These are phyloP conservation scores for Erysimum cheiranthoides DNA, from an alignment of 345 rosid species.

Conservation along the genomic window DNA sequence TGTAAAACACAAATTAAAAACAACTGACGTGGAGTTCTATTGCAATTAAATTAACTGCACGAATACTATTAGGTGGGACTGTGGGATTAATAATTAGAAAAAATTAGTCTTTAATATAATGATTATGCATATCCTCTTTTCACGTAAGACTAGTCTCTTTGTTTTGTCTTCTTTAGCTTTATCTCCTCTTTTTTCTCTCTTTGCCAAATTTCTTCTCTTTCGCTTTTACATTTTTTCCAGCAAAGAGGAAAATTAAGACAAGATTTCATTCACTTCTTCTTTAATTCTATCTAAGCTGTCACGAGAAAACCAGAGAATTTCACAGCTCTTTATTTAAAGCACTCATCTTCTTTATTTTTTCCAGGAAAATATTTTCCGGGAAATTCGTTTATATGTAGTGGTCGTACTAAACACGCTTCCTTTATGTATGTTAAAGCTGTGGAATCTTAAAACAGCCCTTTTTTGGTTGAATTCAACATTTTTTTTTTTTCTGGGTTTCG, in stretches of 20 bases:
- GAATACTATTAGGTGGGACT: conserved; percentile 7
- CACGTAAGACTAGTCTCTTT: conserved; percentile 31
- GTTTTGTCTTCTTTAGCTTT: conserved; percentile 36
- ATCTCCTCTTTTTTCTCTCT: conserved; percentile 11
- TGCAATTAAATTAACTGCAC: neutral
- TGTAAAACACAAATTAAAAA: neutral
- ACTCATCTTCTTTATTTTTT: neutral
- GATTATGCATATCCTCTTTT: conserved; percentile 37
- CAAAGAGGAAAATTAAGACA: conserved; percentile 27
- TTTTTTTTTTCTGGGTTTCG: neutral
- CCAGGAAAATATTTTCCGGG: conserved; percentile 29
- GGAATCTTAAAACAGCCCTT: conserved; percentile 31
- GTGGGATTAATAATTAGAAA: conserved; percentile 5
- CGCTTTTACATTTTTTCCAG: conserved; percentile 28
- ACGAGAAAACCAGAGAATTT: conserved; percentile 1
- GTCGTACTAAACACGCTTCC: conserved; percentile 48
- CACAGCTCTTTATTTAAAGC: conserved; percentile 9
- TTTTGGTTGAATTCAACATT: conserved; percentile 31
- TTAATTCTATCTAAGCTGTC: neutral
- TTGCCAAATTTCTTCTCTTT: conserved; percentile 29
- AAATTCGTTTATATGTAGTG: conserved; percentile 38
- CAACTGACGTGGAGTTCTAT: neutral
- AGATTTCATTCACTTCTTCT: conserved; percentile 15
- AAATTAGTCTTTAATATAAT: conserved; percentile 9
- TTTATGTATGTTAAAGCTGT: conserved; percentile 37